These are phyloP conservation scores for Tympanopsis confertula DNA, from an alignment of 2,329 filamentous ascomycete genomes.

Conservation along the genomic window DNA sequence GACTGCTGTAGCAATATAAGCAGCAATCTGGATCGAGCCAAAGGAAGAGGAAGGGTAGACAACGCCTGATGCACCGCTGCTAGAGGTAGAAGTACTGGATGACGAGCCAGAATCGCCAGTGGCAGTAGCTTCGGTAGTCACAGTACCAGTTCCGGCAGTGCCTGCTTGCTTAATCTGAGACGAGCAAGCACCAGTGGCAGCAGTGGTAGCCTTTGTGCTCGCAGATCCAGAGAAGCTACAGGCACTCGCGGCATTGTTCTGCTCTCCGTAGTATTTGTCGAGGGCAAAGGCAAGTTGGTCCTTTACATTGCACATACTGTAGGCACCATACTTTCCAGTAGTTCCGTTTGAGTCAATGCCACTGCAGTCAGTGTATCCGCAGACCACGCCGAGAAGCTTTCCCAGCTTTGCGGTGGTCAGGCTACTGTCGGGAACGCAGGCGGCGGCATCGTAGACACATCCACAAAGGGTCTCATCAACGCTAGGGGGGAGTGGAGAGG, in stretches of 20 bases:
- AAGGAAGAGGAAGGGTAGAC: constrained; percentile 6
- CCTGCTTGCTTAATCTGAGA: constrained; percentile 24
- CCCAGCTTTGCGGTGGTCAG: constrained; percentile 33
- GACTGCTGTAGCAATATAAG: constrained; percentile 27
- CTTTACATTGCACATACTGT: constrained; percentile 27
- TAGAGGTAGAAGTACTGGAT: constrained; percentile 10
- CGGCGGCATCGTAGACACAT: constrained; percentile 51
- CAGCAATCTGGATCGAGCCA: constrained; percentile 24
- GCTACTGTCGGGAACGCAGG: constrained; percentile 37
- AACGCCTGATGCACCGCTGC: not conserved
- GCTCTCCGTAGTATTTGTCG: constrained; percentile 27
- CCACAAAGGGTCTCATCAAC: constrained; percentile 49
- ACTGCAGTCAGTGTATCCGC: constrained; percentile 24
- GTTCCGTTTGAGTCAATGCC: constrained; percentile 24
- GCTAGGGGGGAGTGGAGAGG: constrained; percentile 41
- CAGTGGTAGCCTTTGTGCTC: constrained; percentile 10
- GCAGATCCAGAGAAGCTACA: constrained; percentile 29
- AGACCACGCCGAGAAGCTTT: constrained; percentile 41
- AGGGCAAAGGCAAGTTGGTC: constrained; percentile 28
- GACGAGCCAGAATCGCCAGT: constrained; percentile 17
- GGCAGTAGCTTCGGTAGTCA: constrained; percentile 21
- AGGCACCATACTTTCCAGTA: constrained; percentile 28
- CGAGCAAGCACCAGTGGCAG: constrained; percentile 20
- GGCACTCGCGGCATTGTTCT: constrained; percentile 18
- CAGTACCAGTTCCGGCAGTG: constrained; percentile 12